These are phyloP conservation scores for Vitis rupestris DNA, from an alignment of 164 flowering plant genomes.

Conservation along the genomic window DNA sequence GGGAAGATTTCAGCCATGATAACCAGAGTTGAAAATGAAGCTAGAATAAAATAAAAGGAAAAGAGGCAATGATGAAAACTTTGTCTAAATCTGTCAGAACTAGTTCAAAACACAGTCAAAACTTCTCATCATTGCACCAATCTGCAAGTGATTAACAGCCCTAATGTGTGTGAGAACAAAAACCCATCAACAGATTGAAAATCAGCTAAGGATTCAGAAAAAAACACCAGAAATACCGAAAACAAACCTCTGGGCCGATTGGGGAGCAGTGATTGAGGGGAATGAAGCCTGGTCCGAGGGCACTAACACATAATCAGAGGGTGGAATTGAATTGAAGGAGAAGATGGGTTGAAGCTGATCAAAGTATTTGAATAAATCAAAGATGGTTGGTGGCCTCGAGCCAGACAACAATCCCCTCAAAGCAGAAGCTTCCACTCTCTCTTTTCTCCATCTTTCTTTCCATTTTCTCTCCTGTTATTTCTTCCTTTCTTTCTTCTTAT, in stretches of 20 bases:
- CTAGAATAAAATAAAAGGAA: not conserved
- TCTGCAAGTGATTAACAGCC: not conserved
- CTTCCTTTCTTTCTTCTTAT: not conserved
- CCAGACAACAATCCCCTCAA: conserved; percentile 40
- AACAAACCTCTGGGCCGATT: too few relatives aligned
- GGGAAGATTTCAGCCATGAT: conserved; percentile 1
- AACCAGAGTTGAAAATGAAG: not conserved
- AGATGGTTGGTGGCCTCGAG: conserved; percentile 12
- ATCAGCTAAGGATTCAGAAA: not conserved
- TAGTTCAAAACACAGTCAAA: conserved; percentile 8
- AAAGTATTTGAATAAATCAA: too few relatives aligned
- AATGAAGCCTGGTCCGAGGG: conserved; percentile 56
- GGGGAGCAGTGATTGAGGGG: conserved; percentile 43
- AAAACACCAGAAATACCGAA: too few relatives aligned
- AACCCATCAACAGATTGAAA: not conserved
- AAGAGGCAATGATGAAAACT: conserved; percentile 13
- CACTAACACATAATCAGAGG: not conserved
- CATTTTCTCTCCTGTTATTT: not conserved
- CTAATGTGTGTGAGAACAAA: not conserved
- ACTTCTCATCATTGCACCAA: conserved; percentile 19
- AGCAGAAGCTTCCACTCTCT: conserved; percentile 13
- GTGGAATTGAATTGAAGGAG: not conserved
- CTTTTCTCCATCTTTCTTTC: not conserved
- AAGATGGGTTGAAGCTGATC: not conserved
- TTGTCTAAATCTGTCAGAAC: not conserved